Conservation (phyloP, 345 rosid genomes). For the Excoecaria agallocha region DNA sequence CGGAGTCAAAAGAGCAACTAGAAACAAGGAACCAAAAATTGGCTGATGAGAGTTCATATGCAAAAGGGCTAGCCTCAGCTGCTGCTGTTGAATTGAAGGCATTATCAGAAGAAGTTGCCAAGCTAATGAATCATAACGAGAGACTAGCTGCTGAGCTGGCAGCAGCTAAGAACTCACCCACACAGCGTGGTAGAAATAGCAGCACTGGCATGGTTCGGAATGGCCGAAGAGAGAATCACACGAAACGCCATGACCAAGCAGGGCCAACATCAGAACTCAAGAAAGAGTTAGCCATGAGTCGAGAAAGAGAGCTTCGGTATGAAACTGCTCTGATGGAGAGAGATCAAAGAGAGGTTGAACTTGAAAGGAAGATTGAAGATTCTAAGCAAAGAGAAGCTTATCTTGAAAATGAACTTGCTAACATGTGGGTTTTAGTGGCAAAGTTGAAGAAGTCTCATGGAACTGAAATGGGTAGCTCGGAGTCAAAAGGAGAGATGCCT, state of each 20-base stretch:
- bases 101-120: slow-evolving; percentile 91
- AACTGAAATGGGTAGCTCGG: slow-evolving; percentile 41
- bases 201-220: slow-evolving; percentile 42
- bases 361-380: slow-evolving; percentile 75
- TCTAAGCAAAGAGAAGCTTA: slow-evolving; percentile 96
- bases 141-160: slow-evolving; percentile 66
- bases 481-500: slow-evolving; percentile 33
- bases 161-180: slow-evolving; percentile 54
- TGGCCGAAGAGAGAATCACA: slow-evolving; percentile 59
- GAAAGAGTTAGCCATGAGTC: slow-evolving; percentile 70
- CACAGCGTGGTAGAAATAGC: slow-evolving; percentile 54
- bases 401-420: slow-evolving; percentile 95
- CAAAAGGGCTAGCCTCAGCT: slow-evolving; percentile 98
- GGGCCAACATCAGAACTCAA: slow-evolving; percentile 61
- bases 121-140: slow-evolving; percentile 92
- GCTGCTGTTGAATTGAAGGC: slow-evolving; percentile 99
- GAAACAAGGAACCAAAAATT: slow-evolving; percentile 75
- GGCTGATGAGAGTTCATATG: slow-evolving; percentile 92
- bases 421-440: slow-evolving; percentile 98
- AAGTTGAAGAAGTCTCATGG: slow-evolving; percentile 74
- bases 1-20: slow-evolving; percentile 65
- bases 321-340: slow-evolving; percentile 78
- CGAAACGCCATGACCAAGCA: slow-evolving; percentile 64
- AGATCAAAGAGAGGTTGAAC: slow-evolving; percentile 78
- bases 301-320: slow-evolving; percentile 79